Percentiles rank a stretch among this genome's conserved stretches.
phyloP scores from a whole-genome alignment of 208 protist genomes.

The Porcisia deanei region DNA sequence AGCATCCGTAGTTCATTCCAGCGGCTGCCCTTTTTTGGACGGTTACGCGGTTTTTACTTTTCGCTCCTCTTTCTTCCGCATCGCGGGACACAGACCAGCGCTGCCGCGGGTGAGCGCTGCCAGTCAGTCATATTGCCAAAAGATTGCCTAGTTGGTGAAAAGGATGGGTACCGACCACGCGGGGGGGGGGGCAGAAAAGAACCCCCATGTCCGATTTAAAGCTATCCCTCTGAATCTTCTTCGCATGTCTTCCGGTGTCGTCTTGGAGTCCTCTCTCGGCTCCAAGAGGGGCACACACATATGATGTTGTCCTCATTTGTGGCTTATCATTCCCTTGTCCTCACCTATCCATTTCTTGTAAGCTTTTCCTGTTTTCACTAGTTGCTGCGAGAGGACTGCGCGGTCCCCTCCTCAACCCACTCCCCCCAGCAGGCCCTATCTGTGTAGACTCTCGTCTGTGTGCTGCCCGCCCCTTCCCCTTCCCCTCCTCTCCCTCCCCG shows the following conservation, averaged over 20 bases:
- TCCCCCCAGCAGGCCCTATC: too few relatives aligned
- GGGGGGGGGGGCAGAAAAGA: not conserved
- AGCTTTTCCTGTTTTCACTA: too few relatives aligned
- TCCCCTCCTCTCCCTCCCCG: too few relatives aligned
- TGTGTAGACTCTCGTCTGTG: too few relatives aligned
- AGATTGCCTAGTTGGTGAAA: too few relatives aligned
- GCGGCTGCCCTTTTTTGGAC: not conserved
- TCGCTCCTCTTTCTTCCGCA: not conserved
- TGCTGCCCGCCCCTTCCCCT: too few relatives aligned
- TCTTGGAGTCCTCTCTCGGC: not conserved
- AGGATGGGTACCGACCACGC: not conserved
- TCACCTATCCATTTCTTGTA: too few relatives aligned
- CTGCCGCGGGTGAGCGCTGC: not conserved
- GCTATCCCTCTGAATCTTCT: not conserved
- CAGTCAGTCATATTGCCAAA: not conserved
- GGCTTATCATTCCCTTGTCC: too few relatives aligned
- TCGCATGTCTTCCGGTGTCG: not conserved
- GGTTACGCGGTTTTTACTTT: not conserved
- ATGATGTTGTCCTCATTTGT: not conserved
- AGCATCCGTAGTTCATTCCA: not conserved
- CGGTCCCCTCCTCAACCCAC: too few relatives aligned
- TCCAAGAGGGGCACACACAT: not conserved
- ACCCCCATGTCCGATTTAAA: not conserved
- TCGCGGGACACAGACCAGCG: too few relatives aligned
- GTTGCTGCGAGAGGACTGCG: too few relatives aligned